These are phyloP conservation scores for Cynanchum wilfordii DNA, from an alignment of 257 asterid species.

Conservation along the genomic window DNA sequence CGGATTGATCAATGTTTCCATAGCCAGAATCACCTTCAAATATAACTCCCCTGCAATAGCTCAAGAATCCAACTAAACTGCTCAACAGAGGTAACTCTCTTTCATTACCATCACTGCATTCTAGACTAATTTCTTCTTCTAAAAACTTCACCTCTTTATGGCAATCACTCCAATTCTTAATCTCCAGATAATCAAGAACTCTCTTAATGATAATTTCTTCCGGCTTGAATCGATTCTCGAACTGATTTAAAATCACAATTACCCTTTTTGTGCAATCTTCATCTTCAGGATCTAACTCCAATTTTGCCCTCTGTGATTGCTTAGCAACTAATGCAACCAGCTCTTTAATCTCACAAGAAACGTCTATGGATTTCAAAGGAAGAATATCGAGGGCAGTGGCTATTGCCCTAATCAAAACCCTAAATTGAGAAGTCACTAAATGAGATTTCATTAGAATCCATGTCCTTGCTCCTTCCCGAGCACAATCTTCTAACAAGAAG, in stretches of 20 bases:
- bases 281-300: constrained; percentile 49
- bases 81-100: constrained; percentile 44
- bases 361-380: constrained; percentile 33
- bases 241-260: constrained; percentile 48
- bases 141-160: constrained; percentile 45
- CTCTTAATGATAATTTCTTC: constrained; percentile 38
- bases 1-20: constrained; percentile 30
- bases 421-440: constrained; percentile 42
- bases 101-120: constrained; percentile 28
- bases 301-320: constrained; percentile 44
- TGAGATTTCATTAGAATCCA: constrained; percentile 59
- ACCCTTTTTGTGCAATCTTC: constrained; percentile 42
- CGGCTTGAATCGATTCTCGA: constrained; percentile 56
- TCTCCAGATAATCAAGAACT: constrained; percentile 41
- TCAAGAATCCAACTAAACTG: constrained; percentile 49
- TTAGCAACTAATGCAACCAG: constrained; percentile 40
- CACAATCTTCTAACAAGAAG: constrained; percentile 55
- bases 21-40: constrained; percentile 45
- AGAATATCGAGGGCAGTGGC: constrained; percentile 67
- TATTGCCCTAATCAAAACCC: constrained; percentile 34
- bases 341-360: constrained; percentile 50
- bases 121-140: constrained; percentile 41
- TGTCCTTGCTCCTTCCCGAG: constrained; percentile 43
- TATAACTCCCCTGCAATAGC: constrained; percentile 60
- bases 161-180: constrained; percentile 57